Evolutionary conservation across 75 land plant species (phyloP), one percentile per base, ranked within the genome.

Genomic region (Adiantum capillusveneris): DNA sequence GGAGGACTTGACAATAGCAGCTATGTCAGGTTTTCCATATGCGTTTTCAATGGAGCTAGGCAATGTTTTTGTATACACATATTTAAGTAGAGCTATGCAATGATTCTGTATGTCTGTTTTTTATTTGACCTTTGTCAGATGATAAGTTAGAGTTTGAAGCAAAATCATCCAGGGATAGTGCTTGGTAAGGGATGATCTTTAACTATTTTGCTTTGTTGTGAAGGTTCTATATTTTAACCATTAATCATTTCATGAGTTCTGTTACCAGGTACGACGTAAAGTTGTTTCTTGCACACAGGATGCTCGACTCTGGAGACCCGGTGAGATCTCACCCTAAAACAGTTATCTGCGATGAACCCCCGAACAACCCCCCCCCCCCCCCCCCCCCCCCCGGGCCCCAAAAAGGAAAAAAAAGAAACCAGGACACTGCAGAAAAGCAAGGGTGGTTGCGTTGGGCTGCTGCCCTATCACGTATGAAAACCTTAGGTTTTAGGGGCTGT

Each of bases 81-180:
- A 41, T 9, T 9, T 41, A 9, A 9, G 43, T 14, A 41, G 50
- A 46, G 5, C 17, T 34, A 46, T 21, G 50, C 6, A 46, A n/a
- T 3, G 14, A 14, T 21, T 17, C 14, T 2, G 17, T 46, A 46
- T 18, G 18, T 17, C 14, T 2, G 14, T 3, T 17, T 2, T 6
- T 46, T 6, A 2, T 17, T 17, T 46, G 5, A 46, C 17, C 22
- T 53, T 1, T n/a, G n/a, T n/a, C 29, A 53, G 55, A 69, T 29
- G 58, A 11, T 1, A 66, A 41, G 41, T 64, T 84, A 75, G 97
- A 91, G 65, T 91, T 91, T 69, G 97, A 91, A 72, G 97, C 97
- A 51, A 91, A 82, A 66, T 87, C 97, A 44, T 75, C 81, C 12
- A 79, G 97, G 62, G 97, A 91, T 84, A 92, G 92, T 37, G 97